A percentile compares a stretch with the other conserved stretches of the same genome.
These are phyloP conservation scores for Mycena sp. DNA, from an alignment of 1,284 basidiomycete genomes.

Conservation along the genomic window DNA sequence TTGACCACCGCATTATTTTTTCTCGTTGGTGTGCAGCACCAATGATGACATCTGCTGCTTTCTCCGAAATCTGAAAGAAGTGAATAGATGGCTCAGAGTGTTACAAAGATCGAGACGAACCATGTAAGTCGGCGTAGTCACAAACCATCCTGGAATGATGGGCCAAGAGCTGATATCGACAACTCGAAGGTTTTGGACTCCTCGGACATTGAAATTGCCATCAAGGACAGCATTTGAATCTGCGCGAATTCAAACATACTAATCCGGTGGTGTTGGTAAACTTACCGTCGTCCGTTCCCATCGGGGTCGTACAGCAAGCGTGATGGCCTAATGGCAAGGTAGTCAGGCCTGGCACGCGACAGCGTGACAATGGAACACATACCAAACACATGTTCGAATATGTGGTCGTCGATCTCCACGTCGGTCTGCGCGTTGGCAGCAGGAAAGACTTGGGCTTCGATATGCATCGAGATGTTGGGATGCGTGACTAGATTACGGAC, in stretches of 20 bases:
- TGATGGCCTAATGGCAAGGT: slow-evolving; percentile 36
- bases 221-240: slow-evolving; percentile 41
- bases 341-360: slow-evolving; percentile 26
- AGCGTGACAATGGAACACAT: no score
- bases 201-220: slow-evolving; percentile 39
- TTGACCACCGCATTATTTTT: no score
- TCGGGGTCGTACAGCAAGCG: slow-evolving; percentile 42
- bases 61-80: no score
- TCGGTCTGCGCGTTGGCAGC: no score
- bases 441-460: slow-evolving; percentile 28
- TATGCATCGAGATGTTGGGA: no score
- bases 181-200: slow-evolving; percentile 38
- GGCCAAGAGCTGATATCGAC: slow-evolving; percentile 43
- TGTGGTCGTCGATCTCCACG: slow-evolving; percentile 34
- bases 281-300: slow-evolving; percentile 40
- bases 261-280: no score
- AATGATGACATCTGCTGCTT: no score
- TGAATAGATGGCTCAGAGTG: no score
- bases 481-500: no score
- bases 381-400: slow-evolving; percentile 22
- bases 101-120: slow-evolving; percentile 21
- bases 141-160: slow-evolving; percentile 41
- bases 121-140: slow-evolving; percentile 22
- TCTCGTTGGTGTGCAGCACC: no score
- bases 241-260: no score